Evolutionary conservation across 2,329 filamentous ascomycete genomes (phyloP).

Genomic region (Fusarium stilboides): DNA sequence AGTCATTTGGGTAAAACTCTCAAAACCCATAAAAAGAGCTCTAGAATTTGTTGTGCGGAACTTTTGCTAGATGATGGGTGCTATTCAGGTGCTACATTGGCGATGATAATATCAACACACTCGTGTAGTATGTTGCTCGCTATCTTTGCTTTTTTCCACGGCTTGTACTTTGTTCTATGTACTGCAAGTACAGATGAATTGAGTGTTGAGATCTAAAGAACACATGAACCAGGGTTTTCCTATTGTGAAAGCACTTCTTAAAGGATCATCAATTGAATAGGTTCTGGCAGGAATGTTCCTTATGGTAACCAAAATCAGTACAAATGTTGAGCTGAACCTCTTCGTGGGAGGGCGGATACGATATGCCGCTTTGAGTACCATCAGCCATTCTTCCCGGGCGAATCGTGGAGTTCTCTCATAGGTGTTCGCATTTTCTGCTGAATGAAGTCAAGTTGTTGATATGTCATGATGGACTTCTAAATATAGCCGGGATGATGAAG

Average conservation of each 20-base stretch:
- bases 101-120: slow-evolving; percentile 8
- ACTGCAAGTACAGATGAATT: slow-evolving; percentile 9
- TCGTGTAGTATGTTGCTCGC: slow-evolving; percentile 14
- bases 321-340: not conserved
- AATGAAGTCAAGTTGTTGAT: not conserved
- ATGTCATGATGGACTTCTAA: not conserved
- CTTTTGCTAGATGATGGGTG: slow-evolving; percentile 16
- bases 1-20: slow-evolving; percentile 35
- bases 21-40: slow-evolving; percentile 36
- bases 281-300: not conserved
- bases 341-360: not conserved
- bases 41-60: slow-evolving; percentile 27
- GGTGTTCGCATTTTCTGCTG: not conserved
- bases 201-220: slow-evolving; percentile 14
- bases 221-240: not conserved
- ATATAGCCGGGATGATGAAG: not conserved
- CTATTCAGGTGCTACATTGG: slow-evolving; percentile 9
- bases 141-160: slow-evolving; percentile 15
- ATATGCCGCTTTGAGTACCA: not conserved
- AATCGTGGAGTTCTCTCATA: not conserved
- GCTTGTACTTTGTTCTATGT: slow-evolving; percentile 17
- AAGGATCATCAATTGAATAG: not conserved
- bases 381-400: not conserved
- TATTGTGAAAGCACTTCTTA: not conserved
- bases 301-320: not conserved